Percentiles rank a stretch among this genome's conserved stretches.
These are phyloP conservation scores for Annulohypoxylon bovei DNA, from an alignment of 495 filamentous ascomycete genomes.

Conservation along the genomic window DNA sequence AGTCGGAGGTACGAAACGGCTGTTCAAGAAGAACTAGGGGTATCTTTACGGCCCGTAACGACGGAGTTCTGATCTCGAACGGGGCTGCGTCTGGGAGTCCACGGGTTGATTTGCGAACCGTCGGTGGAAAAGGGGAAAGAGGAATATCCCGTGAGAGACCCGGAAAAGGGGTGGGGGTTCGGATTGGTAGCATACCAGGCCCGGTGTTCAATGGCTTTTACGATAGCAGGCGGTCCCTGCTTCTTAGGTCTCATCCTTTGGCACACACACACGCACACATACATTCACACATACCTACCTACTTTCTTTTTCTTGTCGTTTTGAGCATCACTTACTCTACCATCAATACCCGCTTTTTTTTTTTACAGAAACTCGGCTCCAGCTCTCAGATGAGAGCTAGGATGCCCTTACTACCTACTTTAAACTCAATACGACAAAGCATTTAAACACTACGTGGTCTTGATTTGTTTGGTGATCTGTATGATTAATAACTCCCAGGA, in stretches of 20 bases:
- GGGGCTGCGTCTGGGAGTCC: conserved; percentile 19
- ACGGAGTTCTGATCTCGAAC: conserved; percentile 31
- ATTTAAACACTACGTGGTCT: neutral
- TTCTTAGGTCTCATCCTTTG: conserved; percentile 10
- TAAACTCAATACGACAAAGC: neutral
- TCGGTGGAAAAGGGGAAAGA: neutral
- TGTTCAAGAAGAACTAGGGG: conserved; percentile 59
- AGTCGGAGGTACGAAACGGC: conserved; percentile 64
- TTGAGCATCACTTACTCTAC: conserved; percentile 16
- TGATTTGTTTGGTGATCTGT: conserved; percentile 1
- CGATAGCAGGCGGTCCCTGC: conserved; percentile 23
- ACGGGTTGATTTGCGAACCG: conserved; percentile 17
- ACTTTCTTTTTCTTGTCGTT: conserved; percentile 10
- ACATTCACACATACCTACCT: conserved; percentile 1
- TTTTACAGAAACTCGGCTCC: neutral
- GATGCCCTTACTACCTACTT: neutral
- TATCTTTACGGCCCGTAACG: conserved; percentile 44
- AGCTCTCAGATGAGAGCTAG: conserved; percentile 9
- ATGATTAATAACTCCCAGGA: neutral
- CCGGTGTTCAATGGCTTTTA: conserved; percentile 36
- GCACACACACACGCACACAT: conserved; percentile 3
- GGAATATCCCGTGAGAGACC: conserved; percentile 22
- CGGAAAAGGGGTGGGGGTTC: conserved; percentile 12
- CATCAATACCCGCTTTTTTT: conserved; percentile 25
- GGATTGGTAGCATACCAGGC: conserved; percentile 34